phyloP scores from a whole-genome alignment of 495 filamentous ascomycete genomes.

The Astrocystis sublimbata region DNA sequence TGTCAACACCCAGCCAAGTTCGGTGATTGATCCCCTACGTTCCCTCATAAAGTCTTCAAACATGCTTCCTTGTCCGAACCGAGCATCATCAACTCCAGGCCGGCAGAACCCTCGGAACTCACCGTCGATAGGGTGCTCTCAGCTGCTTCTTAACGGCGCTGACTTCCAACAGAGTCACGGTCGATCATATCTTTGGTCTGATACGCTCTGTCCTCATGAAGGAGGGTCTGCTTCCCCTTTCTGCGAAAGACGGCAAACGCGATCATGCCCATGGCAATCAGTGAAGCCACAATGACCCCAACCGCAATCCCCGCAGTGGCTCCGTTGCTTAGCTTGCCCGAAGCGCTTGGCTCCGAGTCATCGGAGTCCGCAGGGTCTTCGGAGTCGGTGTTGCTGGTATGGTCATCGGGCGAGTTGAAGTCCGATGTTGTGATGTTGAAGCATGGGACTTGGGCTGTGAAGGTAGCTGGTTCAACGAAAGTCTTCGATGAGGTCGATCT shows the following conservation, averaged over 20 bases:
- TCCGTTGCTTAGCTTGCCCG: constrained; percentile 39
- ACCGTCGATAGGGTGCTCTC: neutral
- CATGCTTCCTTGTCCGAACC: neutral
- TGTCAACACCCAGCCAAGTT: too few species aligned
- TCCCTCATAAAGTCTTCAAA: neutral
- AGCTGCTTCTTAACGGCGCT: neutral
- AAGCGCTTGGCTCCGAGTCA: constrained; percentile 10
- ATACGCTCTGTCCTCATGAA: constrained; percentile 12
- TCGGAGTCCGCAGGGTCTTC: neutral
- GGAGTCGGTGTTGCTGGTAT: constrained; percentile 1
- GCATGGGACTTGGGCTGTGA: constrained; percentile 46
- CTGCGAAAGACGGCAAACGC: constrained; percentile 30
- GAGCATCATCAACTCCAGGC: neutral
- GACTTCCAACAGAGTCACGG: constrained; percentile 29
- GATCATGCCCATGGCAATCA: constrained; percentile 24
- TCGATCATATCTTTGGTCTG: constrained; percentile 21
- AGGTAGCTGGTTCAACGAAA: constrained; percentile 42
- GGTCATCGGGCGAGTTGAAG: constrained; percentile 27
- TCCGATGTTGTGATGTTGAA: constrained; percentile 51
- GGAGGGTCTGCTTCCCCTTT: constrained; percentile 10
- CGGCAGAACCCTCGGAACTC: neutral
- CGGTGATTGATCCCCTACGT: too few species aligned
- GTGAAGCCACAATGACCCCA: constrained; percentile 32
- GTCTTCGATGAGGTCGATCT: constrained; percentile 23
- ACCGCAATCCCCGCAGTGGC: constrained; percentile 7